Percentiles rank a stretch among this genome's conserved stretches.
Evolutionary conservation across 1,139 yeast genomes (phyloP).

Genomic region (Pichia sp.): DNA sequence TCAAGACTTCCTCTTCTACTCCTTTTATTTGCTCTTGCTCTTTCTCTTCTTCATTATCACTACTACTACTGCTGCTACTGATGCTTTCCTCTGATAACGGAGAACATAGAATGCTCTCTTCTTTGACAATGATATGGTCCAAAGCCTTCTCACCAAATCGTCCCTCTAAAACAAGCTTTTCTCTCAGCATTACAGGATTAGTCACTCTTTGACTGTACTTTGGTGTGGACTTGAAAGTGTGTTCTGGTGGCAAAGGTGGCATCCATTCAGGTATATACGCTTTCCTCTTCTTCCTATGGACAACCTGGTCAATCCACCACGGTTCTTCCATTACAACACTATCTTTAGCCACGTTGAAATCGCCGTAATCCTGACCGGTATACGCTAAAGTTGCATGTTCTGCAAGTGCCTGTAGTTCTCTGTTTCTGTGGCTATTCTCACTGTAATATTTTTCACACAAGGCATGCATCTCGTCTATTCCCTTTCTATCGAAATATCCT

Average conservation of each 20-base stretch:
- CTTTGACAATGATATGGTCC: slow-evolving; percentile 43
- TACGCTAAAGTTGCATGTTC: slow-evolving; percentile 12
- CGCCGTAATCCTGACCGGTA: slow-evolving; percentile 22
- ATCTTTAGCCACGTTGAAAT: slow-evolving; percentile 34
- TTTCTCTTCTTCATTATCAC: slow-evolving; percentile 20
- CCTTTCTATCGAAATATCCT: slow-evolving; percentile 41
- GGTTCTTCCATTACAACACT: slow-evolving; percentile 45
- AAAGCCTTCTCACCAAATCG: slow-evolving; percentile 74
- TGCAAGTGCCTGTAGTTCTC: slow-evolving; percentile 5
- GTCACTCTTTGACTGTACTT: slow-evolving; percentile 57
- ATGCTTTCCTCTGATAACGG: slow-evolving; percentile 15
- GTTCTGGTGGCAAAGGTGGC: slow-evolving; percentile 89
- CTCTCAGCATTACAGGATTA: slow-evolving; percentile 67
- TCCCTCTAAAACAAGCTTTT: slow-evolving; percentile 74
- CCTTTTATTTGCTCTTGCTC: slow-evolving; percentile 17
- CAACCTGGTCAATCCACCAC: slow-evolving; percentile 22
- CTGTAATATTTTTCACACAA: slow-evolving; percentile 25
- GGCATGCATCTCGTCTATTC: slow-evolving; percentile 42
- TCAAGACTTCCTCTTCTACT: neutral
- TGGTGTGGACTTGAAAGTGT: slow-evolving; percentile 78
- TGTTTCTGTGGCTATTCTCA: neutral
- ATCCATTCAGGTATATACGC: slow-evolving; percentile 65
- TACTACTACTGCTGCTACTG: slow-evolving; percentile 19
- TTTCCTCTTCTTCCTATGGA: slow-evolving; percentile 33
- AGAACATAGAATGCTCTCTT: slow-evolving; percentile 8